Base-by-base conservation (phyloP, 2,329 filamentous ascomycete genomes). In the Paraphoma chrysanthemicola region DNA sequence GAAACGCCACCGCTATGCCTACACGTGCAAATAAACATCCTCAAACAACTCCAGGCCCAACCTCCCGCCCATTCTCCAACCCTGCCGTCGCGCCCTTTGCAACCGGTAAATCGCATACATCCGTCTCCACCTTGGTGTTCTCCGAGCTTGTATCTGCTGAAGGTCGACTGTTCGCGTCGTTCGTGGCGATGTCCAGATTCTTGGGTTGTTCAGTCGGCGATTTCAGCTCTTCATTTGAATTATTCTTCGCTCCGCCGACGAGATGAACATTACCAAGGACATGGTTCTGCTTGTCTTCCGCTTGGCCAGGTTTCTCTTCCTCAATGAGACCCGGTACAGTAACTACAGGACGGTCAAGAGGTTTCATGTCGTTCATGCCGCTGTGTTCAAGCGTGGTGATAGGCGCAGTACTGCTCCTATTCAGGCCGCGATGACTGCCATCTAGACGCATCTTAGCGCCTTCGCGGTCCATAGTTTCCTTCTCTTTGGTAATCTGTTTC, bases 381-480 rank as follows among this genome's bases (percentile, higher is more conserved):
- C 43, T 31, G 23, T 51, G 54, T 39, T 63, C 62, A 4, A 55
- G 36, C 2, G 36, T 52, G 1, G 57, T 61, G 31, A 56, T 59
- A 8, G 67, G 67, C 10, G 63, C 60, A 10, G 67, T 69, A 28
- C 53, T 64, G 48, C 60, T 66, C n/a, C 67, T 43, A n/a, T 62
- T 51, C 31, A 63, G 42, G 2, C 44, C 45, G 28, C 50, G 55
- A 18, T 48, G 47, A 16, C 53, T 47, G 4, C 48, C 44, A 8
- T 67, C 62, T 3, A 62, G 56, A 9, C 64, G 60, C 17, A 54
- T 63, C 36, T 63, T 62, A 9, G 51, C 46, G 2, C 53, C 56
- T 14, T 57, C 59, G 1, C 58, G 59, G 11, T 61, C 53, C 31
- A 48, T 51, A 12, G 48, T 63, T 6, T 64, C 60, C 14, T 59